Conservation (phyloP, 768 basidiomycete species). For the Botryobasidium botryosum region DNA sequence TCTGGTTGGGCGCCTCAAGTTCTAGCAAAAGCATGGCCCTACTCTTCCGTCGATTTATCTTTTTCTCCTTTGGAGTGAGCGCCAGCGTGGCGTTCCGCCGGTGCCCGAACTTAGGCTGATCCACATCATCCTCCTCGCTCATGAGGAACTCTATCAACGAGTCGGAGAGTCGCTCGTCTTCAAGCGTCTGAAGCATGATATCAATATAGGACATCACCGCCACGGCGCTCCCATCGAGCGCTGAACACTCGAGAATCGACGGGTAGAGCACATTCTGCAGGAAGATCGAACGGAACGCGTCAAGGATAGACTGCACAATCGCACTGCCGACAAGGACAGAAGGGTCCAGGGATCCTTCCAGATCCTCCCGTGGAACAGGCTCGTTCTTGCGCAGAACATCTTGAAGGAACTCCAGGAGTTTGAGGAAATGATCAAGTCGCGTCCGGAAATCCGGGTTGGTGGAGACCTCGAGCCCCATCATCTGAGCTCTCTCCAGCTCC, state of each 20-base stretch:
- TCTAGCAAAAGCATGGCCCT: slow-evolving; percentile 85
- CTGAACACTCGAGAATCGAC: slow-evolving; percentile 83
- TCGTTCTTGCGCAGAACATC: slow-evolving; percentile 71
- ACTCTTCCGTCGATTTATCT: slow-evolving; percentile 42
- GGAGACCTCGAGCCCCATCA: slow-evolving; percentile 56
- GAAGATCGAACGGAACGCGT: slow-evolving; percentile 71
- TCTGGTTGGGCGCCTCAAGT: slow-evolving; percentile 59
- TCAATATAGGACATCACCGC: slow-evolving; percentile 95
- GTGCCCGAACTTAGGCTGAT: slow-evolving; percentile 23
- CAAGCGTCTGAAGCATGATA: slow-evolving; percentile 62
- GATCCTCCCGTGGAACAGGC: too few species aligned
- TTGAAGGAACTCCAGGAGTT: slow-evolving; percentile 78
- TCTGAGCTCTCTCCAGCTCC: slow-evolving; percentile 27
- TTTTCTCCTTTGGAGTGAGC: not conserved
- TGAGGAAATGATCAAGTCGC: slow-evolving; percentile 77
- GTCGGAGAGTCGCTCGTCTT: slow-evolving; percentile 47
- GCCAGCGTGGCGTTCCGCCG: too few species aligned
- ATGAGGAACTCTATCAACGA: slow-evolving; percentile 64
- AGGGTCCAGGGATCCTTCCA: slow-evolving; percentile 16
- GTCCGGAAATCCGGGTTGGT: slow-evolving; percentile 56
- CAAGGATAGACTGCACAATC: slow-evolving; percentile 68
- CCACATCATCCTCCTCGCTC: slow-evolving; percentile 66
- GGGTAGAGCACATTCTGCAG: slow-evolving; percentile 88
- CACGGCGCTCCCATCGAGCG: slow-evolving; percentile 83
- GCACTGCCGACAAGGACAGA: slow-evolving; percentile 58